phyloP scores from a whole-genome alignment of 2,329 filamentous ascomycete genomes.

The Neocatenulostroma microsporum region DNA sequence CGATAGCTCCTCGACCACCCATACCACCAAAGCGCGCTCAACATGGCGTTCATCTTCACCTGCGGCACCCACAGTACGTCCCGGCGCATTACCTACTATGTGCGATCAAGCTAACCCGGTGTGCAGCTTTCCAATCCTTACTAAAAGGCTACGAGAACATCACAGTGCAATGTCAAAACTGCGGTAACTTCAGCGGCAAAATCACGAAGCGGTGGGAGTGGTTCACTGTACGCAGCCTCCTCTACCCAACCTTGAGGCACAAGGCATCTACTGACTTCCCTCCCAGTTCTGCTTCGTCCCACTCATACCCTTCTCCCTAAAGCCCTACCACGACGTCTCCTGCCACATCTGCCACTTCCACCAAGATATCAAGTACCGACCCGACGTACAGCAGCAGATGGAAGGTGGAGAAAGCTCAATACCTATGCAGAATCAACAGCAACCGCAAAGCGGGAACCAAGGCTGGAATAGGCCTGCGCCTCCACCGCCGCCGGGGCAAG shows the following conservation, averaged over 20 bases:
- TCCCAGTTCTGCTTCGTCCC: conserved; percentile 72
- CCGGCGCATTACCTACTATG: not conserved
- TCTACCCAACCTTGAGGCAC: no score
- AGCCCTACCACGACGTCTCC: conserved; percentile 52
- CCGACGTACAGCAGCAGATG: conserved; percentile 32
- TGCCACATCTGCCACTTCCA: conserved; percentile 72
- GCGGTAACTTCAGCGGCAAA: conserved; percentile 42
- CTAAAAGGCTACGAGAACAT: conserved; percentile 44
- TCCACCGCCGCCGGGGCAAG: conserved; percentile 7
- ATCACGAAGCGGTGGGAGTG: conserved; percentile 41
- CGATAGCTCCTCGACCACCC: no score
- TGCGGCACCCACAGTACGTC: conserved; percentile 43
- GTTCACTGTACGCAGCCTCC: no score
- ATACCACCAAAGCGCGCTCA: no score
- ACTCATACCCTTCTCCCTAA: conserved; percentile 59
- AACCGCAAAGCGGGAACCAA: conserved; percentile 18
- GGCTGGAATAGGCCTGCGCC: conserved; percentile 17
- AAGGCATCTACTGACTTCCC: no score
- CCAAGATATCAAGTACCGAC: conserved; percentile 47
- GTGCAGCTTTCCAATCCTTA: conserved; percentile 38
- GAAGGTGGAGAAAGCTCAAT: conserved; percentile 22
- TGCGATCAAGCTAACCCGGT: conserved; percentile 2
- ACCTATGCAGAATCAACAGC: conserved; percentile 29
- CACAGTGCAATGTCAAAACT: conserved; percentile 46
- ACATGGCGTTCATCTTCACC: conserved; percentile 40